Conservation (phyloP, 352 stramenopile species). For the Phytophthora fragariae region DNA sequence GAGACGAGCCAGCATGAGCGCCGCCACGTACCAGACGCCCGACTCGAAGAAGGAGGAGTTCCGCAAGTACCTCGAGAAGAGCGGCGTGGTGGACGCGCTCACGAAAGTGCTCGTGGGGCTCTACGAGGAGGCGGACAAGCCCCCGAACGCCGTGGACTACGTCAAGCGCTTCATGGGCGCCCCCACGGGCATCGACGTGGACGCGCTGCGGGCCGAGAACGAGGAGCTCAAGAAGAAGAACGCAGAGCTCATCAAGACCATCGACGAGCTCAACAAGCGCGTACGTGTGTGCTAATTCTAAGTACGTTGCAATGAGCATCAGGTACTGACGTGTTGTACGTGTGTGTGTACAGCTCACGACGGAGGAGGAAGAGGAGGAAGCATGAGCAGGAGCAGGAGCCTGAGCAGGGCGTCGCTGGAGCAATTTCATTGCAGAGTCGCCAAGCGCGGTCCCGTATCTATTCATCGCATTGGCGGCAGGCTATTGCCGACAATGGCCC, state of each 20-base stretch:
- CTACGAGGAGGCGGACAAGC: conserved; percentile 97
- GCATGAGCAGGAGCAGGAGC: conserved; percentile 14
- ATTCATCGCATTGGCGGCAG: conserved; percentile 15
- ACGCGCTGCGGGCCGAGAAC: conserved; percentile 90
- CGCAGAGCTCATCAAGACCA: conserved; percentile 88
- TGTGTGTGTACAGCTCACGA: conserved; percentile 52
- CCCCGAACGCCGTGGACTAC: conserved; percentile 97
- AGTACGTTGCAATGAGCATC: neutral
- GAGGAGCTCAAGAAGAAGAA: conserved; percentile 94
- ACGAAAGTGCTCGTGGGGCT: conserved; percentile 97
- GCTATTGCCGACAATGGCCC: neutral
- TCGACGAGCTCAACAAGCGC: conserved; percentile 92
- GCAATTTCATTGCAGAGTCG: neutral
- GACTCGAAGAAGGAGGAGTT: conserved; percentile 99
- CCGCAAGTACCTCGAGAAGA: conserved; percentile 98
- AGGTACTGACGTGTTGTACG: neutral
- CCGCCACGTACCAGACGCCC: conserved; percentile 87
- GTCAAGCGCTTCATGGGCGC: conserved; percentile 97
- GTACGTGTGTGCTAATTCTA: conserved; percentile 30
- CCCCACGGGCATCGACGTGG: conserved; percentile 91
- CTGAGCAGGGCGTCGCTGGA: too few relatives aligned
- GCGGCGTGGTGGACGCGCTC: conserved; percentile 96
- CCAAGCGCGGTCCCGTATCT: conserved; percentile 24
- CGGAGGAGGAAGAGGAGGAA: conserved; percentile 71
- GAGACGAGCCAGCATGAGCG: conserved; percentile 51